These are phyloP conservation scores for Ustilago nuda DNA, from an alignment of 1,284 basidiomycete species.

Conservation along the genomic window DNA sequence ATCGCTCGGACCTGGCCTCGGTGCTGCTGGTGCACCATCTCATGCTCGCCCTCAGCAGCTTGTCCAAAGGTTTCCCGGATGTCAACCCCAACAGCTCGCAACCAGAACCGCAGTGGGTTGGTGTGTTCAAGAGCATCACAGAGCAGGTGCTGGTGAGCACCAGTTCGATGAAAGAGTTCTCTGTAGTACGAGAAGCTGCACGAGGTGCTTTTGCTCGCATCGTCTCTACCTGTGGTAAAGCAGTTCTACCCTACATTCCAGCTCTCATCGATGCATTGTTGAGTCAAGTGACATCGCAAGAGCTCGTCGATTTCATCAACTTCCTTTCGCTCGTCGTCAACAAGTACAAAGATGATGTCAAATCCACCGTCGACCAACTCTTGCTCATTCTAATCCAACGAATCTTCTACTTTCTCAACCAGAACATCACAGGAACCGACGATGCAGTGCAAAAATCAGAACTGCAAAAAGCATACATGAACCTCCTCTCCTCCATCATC, in stretches of 20 bases:
- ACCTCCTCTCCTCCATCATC: conserved; percentile 85
- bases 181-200: conserved; percentile 92
- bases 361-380: conserved; percentile 87
- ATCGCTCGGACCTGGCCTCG: conserved; percentile 75
- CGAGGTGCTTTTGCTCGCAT: conserved; percentile 86
- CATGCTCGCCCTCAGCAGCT: conserved; percentile 92
- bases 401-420: conserved; percentile 82
- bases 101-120: conserved; percentile 79
- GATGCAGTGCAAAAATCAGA: conserved; percentile 85
- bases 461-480: conserved; percentile 89
- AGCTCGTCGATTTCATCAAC: conserved; percentile 93
- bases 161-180: conserved; percentile 86
- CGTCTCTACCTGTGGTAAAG: conserved; percentile 86
- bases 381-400: conserved; percentile 86
- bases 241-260: conserved; percentile 80
- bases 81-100: conserved; percentile 70
- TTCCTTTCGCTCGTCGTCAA: conserved; percentile 92
- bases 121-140: conserved; percentile 86
- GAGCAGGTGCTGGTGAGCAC: conserved; percentile 89
- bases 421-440: conserved; percentile 89
- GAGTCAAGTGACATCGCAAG: conserved; percentile 88
- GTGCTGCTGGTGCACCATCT: conserved; percentile 93
- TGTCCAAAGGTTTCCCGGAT: conserved; percentile 94
- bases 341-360: conserved; percentile 88
- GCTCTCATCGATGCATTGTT: conserved; percentile 88